phyloP scores from a whole-genome alignment of 352 stramenopile genomes.

The Pythium vanterpoolii region DNA sequence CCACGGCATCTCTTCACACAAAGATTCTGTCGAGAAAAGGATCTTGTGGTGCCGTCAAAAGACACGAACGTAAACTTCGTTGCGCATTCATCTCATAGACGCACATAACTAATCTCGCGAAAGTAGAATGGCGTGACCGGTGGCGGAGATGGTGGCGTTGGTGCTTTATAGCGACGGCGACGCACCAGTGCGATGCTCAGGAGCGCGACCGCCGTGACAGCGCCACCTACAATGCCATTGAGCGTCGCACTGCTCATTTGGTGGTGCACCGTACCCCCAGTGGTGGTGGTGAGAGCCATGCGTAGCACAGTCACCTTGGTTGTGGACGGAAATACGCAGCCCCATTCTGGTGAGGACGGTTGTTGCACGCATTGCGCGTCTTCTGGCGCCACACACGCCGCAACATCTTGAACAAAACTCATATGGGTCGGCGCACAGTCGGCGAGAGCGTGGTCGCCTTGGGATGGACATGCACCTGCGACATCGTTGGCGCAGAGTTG shows the following conservation, averaged over 20 bases:
- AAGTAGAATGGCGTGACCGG: constrained; percentile 5
- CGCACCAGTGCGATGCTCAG: constrained; percentile 13
- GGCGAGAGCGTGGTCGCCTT: constrained; percentile 31
- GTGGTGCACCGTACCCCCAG: neutral
- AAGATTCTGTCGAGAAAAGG: neutral
- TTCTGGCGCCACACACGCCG: constrained; percentile 31
- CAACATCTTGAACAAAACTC: constrained; percentile 21
- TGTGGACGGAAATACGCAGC: constrained; percentile 32
- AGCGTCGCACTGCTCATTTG: neutral
- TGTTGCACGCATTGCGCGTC: constrained; percentile 41
- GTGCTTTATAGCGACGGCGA: neutral
- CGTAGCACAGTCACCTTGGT: neutral
- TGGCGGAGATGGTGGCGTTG: neutral
- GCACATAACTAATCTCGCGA: neutral
- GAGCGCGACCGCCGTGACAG: constrained; percentile 5
- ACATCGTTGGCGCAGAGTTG: neutral
- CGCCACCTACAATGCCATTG: constrained; percentile 7
- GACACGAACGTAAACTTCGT: neutral
- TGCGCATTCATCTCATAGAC: constrained; percentile 1
- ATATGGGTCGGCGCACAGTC: constrained; percentile 25
- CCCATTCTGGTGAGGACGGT: constrained; percentile 20
- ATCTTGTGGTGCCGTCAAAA: constrained; percentile 1
- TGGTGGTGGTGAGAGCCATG: neutral
- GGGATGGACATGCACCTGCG: constrained; percentile 29
- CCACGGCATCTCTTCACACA: neutral